Conservation (phyloP, 768 basidiomycete genomes). For the Trametes coccinea region DNA sequence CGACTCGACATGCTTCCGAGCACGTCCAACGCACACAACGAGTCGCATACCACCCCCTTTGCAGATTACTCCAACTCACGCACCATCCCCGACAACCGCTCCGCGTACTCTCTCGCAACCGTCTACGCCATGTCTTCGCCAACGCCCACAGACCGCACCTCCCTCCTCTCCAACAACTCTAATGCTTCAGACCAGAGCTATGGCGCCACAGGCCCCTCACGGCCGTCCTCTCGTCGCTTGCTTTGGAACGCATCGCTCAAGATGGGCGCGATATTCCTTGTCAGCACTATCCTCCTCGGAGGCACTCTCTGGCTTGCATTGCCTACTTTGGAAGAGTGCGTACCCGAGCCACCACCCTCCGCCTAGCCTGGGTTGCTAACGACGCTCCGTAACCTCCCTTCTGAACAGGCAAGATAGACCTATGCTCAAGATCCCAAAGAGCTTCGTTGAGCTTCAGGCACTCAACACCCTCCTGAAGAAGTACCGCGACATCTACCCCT, state of each 20-base stretch:
- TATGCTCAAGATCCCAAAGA: slow-evolving; percentile 79
- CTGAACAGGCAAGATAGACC: slow-evolving; percentile 67
- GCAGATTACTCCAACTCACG: slow-evolving; percentile 16
- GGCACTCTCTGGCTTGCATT: slow-evolving; percentile 79
- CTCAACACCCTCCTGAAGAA: slow-evolving; percentile 88
- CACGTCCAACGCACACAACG: background rate
- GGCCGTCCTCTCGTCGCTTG: slow-evolving; percentile 51
- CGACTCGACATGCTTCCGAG: background rate
- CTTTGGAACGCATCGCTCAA: slow-evolving; percentile 82
- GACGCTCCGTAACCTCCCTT: background rate
- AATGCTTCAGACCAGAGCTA: slow-evolving; percentile 35
- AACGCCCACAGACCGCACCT: slow-evolving; percentile 38
- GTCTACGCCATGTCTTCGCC: slow-evolving; percentile 42
- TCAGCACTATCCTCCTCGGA: slow-evolving; percentile 70
- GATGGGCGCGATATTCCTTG: slow-evolving; percentile 74
- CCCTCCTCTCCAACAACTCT: slow-evolving; percentile 24
- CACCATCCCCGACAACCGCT: slow-evolving; percentile 38
- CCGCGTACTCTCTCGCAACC: slow-evolving; percentile 66
- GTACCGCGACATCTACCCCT: slow-evolving; percentile 86
- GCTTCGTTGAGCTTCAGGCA: slow-evolving; percentile 82
- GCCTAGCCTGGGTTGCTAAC: slow-evolving; percentile 3
- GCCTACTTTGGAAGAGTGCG: slow-evolving; percentile 77
- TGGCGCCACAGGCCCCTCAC: slow-evolving; percentile 45
- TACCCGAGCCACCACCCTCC: slow-evolving; percentile 19
- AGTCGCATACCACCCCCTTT: slow-evolving; percentile 10